Percentiles rank a stretch among this genome's conserved stretches.
Conservation (phyloP, 257 asterid species). For the Mentha longifolia region DNA sequence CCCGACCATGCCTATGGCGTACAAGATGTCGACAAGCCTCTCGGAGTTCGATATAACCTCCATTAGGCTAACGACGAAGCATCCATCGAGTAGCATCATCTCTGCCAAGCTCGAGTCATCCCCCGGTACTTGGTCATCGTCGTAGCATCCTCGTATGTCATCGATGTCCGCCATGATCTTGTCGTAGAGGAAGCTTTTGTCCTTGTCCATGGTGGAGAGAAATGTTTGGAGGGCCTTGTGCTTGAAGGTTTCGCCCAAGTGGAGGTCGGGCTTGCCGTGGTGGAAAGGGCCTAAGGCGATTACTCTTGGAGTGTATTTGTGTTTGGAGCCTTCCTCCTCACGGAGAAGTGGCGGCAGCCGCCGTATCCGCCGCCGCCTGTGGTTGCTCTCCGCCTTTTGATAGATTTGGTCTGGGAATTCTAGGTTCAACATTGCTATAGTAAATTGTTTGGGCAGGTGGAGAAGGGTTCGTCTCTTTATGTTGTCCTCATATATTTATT, state of each 20-base stretch:
- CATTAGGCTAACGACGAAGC: not conserved
- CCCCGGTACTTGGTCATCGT: not conserved
- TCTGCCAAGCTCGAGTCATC: not conserved
- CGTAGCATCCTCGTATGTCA: not conserved
- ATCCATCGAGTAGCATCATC: conserved; percentile 21
- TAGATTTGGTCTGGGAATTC: not conserved
- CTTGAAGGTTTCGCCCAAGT: conserved; percentile 4
- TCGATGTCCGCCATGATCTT: not conserved
- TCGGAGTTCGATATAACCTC: not conserved
- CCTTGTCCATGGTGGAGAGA: not conserved
- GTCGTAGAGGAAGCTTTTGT: not conserved
- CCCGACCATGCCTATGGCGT: conserved; percentile 1
- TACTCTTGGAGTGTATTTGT: conserved; percentile 2
- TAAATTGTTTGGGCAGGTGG: not conserved
- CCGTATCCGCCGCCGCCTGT: not conserved
- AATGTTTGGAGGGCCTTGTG: not conserved
- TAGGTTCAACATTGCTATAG: not conserved
- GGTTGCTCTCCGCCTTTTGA: conserved; percentile 2
- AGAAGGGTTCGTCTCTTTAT: not conserved
- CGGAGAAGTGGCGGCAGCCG: not conserved
- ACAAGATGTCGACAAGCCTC: not conserved
- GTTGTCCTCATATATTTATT: not conserved
- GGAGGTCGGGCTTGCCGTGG: conserved; percentile 7
- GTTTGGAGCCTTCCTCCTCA: not conserved
- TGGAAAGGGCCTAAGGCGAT: conserved; percentile 15